phyloP scores from a whole-genome alignment of 371 early-diverging fungal genomes.

The Apophysomyces trapeziformis region DNA sequence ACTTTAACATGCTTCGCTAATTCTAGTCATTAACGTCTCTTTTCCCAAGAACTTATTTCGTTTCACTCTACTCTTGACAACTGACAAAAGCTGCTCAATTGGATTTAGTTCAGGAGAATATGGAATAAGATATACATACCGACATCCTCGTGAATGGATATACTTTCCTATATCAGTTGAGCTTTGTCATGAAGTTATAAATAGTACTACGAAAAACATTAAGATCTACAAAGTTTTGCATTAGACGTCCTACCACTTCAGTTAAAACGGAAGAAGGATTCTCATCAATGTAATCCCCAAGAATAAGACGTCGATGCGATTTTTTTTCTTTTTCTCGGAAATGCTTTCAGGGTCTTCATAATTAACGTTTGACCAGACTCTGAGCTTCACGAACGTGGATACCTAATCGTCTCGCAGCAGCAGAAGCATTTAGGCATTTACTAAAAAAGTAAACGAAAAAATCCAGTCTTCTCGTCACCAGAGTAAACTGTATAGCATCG shows the following conservation, averaged over 20 bases:
- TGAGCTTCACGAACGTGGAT: constrained; percentile 29
- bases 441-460: not conserved
- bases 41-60: too few species aligned
- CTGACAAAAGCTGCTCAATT: not conserved
- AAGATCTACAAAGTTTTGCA: constrained; percentile 21
- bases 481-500: not conserved
- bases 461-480: not conserved
- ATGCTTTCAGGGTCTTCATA: constrained; percentile 26
- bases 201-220: constrained; percentile 14
- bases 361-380: constrained; percentile 22
- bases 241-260: constrained; percentile 22
- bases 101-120: not conserved
- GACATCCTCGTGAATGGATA: constrained; percentile 16
- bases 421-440: constrained; percentile 20
- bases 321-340: constrained; percentile 18
- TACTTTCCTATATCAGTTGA: constrained; percentile 12
- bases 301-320: constrained; percentile 10
- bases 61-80: not conserved
- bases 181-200: constrained; percentile 2
- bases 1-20: not conserved
- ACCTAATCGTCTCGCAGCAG: constrained; percentile 26
- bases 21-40: too few species aligned
- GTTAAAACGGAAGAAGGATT: constrained; percentile 19
- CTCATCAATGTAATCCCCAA: constrained; percentile 22
- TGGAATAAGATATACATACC: not conserved